Evolutionary conservation across 306 rosid species (phyloP), one percentile per base, ranked within the genome.

Genomic region (Vicia sativa): DNA sequence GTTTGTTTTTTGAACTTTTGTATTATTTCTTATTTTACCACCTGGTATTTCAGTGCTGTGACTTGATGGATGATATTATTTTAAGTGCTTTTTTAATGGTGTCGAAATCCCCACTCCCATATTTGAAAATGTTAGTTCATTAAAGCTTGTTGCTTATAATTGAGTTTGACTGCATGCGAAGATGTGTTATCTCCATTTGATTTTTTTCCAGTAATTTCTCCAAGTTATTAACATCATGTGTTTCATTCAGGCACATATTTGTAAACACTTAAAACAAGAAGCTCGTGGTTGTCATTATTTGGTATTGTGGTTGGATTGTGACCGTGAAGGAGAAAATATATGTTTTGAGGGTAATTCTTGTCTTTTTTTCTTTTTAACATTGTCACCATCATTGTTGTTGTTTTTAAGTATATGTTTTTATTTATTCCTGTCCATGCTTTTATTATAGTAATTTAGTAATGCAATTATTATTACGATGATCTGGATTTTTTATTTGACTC

Each of bases 241-340:
- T 71, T 81, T 77, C 62, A 48, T 61, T 70, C 62, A 92, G 98
- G 96, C 96, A 3, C 98, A 86, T 76, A 92, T 92, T 52, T 74
- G 87, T 74, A 86, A 85, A 72, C 96, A 92, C 83, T 82, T 92
- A 62, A 86, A 78, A 73, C 96, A 88, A 84, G 98, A 89, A 87
- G 92, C 98, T 38, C 96, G 93, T 63, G 96, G 91, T 31, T 92
- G 86, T 79, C 83, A 67, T 77, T 67, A 80, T 84, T 71, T 92
- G 88, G 96, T 92, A 37, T 74, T 92, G 68, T 92, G 98, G 98
- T 77, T 92, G 82, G 98, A 92, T 78, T 89, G 98, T 77, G 98
- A 92, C 41, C 96, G 98, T 42, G 98, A 92, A 83, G 98, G 98
- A 71, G 98, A 92, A 83, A 92, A 89, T 74, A 89, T 92, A 74